Conservation (phyloP, 495 filamentous ascomycete genomes). For the Neurospora terricola region DNA sequence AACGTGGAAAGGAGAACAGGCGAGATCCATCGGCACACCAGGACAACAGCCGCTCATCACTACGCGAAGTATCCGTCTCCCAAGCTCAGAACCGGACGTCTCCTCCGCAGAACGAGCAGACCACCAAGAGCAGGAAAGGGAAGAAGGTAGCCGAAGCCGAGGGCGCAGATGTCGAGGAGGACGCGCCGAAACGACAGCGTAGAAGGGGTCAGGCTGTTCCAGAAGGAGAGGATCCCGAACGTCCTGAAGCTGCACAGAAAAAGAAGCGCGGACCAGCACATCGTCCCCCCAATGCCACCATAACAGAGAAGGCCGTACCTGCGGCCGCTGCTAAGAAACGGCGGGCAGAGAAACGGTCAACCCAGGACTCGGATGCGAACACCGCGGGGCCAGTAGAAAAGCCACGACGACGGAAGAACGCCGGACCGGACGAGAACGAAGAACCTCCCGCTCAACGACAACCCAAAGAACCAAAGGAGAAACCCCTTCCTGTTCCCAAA, state of each 20-base stretch:
- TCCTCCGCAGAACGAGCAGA: neutral
- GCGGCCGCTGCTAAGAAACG: neutral
- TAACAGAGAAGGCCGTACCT: neutral
- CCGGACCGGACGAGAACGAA: neutral
- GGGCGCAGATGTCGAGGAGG: neutral
- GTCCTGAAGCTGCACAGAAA: neutral
- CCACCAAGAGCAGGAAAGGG: conserved; percentile 5
- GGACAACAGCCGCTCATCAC: conserved; percentile 10
- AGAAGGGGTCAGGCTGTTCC: neutral
- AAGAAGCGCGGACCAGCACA: neutral
- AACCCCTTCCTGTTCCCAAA: conserved; percentile 1
- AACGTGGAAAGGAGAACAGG: neutral
- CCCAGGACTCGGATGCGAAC: neutral
- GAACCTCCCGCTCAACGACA: neutral
- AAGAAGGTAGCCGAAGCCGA: neutral
- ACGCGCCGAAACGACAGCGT: neutral
- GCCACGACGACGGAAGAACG: neutral
- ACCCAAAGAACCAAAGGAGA: neutral
- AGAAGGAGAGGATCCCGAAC: neutral
- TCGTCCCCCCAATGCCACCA: neutral
- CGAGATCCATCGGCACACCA: neutral
- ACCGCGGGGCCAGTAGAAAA: neutral
- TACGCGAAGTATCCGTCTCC: conserved; percentile 16
- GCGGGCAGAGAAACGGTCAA: neutral
- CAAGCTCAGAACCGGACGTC: conserved; percentile 13